These are phyloP conservation scores for Alternaria sp. DNA, from an alignment of 2,329 filamentous ascomycete species.

Conservation along the genomic window DNA sequence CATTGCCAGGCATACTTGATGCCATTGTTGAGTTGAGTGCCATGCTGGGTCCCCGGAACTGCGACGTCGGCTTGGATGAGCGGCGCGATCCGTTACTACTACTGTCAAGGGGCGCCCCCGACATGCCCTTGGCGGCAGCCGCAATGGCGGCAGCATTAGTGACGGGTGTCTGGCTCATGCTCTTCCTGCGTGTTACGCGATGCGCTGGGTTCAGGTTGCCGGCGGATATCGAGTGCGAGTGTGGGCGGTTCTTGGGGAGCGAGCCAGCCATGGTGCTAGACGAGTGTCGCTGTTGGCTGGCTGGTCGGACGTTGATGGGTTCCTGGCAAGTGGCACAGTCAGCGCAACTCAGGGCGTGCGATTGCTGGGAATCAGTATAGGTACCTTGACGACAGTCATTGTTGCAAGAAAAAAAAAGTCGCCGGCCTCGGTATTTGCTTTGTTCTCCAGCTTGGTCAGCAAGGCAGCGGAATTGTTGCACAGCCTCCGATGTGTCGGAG, in stretches of 20 bases:
- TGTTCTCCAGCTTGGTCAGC: conserved; percentile 27
- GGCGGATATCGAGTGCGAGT: conserved; percentile 82
- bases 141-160: conserved; percentile 79
- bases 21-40: conserved; percentile 71
- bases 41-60: conserved; percentile 56
- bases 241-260: conserved; percentile 73
- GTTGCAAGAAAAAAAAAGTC: conserved; percentile 21
- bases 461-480: conserved; percentile 29
- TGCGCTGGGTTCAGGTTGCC: conserved; percentile 80
- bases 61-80: conserved; percentile 67
- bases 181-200: conserved; percentile 91
- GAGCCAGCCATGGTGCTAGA: conserved; percentile 63
- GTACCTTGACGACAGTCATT: conserved; percentile 54
- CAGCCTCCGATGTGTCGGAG: conserved; percentile 32
- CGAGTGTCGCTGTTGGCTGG: conserved; percentile 57
- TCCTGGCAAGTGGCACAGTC: conserved; percentile 45
- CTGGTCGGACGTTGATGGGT: conserved; percentile 55
- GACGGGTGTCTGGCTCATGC: conserved; percentile 78
- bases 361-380: conserved; percentile 10
- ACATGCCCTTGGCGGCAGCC: conserved; percentile 70
- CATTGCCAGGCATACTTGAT: conserved; percentile 70
- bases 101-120: conserved; percentile 67
- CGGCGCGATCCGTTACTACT: conserved; percentile 63
- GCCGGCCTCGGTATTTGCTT: conserved; percentile 24
- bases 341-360: conserved; percentile 36